Percentiles rank a stretch among this genome's conserved stretches.
These are phyloP conservation scores for Stephanodiscus triporus DNA, from an alignment of 108 stramenopile genomes.

Conservation along the genomic window DNA sequence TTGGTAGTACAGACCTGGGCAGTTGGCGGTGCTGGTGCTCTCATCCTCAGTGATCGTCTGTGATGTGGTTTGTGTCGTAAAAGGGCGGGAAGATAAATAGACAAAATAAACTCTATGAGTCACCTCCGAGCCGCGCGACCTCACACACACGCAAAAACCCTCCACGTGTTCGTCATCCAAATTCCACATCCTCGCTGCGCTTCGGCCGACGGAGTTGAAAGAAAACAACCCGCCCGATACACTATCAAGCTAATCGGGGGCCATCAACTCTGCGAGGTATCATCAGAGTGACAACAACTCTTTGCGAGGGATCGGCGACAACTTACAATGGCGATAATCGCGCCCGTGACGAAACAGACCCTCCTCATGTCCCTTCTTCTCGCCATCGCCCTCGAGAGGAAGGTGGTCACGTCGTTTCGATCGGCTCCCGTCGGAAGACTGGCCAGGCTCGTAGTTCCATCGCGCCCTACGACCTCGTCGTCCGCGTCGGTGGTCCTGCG, in stretches of 20 bases:
- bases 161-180: neutral
- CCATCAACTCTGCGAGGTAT: neutral
- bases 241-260: neutral
- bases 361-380: constrained; percentile 52
- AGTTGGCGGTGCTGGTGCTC: too few relatives aligned
- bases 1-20: too few relatives aligned
- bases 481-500: neutral
- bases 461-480: constrained; percentile 5
- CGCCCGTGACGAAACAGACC: constrained; percentile 28
- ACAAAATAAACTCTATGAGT: neutral
- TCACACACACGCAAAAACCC: neutral
- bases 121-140: too few relatives aligned
- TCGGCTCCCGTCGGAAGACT: constrained; percentile 4
- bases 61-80: too few relatives aligned
- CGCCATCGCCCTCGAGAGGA: constrained; percentile 41
- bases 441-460: constrained; percentile 2
- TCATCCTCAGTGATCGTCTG: too few relatives aligned
- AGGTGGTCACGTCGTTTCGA: constrained; percentile 28
- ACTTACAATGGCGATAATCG: constrained; percentile 42
- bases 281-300: neutral
- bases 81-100: neutral
- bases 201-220: neutral
- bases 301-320: neutral
- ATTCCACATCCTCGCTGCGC: neutral
- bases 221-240: neutral